These are phyloP conservation scores for Diplodia intermedia DNA, from an alignment of 2,329 filamentous ascomycete species.

Conservation along the genomic window DNA sequence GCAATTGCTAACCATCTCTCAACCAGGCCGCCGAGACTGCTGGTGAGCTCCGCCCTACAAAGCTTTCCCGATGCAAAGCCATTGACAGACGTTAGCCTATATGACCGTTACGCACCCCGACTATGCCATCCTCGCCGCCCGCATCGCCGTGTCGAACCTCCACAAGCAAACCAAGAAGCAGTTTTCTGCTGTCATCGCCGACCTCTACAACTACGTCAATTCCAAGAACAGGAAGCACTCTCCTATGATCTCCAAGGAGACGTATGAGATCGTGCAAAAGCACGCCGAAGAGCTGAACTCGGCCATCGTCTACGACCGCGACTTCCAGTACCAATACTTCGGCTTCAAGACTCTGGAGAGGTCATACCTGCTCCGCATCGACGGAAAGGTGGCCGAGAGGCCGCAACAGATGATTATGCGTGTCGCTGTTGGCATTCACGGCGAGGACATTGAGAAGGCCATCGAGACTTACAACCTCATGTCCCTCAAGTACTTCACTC, in stretches of 20 bases:
- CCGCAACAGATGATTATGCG: constrained; percentile 99
- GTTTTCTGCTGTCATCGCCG: constrained; percentile 92
- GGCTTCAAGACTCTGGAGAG: constrained; percentile 99
- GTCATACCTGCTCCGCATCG: constrained; percentile 93
- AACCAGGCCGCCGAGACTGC: constrained; percentile 92
- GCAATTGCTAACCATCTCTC: constrained; percentile 34
- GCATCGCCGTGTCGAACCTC: constrained; percentile 98
- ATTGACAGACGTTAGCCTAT: constrained; percentile 67
- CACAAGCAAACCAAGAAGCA: constrained; percentile 99
- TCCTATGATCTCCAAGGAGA: constrained; percentile 93
- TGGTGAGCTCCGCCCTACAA: neutral
- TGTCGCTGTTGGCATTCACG: constrained; percentile 96
- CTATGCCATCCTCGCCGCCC: constrained; percentile 96
- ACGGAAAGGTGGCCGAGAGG: constrained; percentile 95
- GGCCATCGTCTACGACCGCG: constrained; percentile 97
- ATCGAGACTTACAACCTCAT: constrained; percentile 99
- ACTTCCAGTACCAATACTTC: constrained; percentile 99
- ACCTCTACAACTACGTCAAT: constrained; percentile 96
- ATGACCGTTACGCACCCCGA: constrained; percentile 99
- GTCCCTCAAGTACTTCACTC: constrained; percentile 98
- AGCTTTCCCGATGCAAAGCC: neutral
- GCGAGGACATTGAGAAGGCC: constrained; percentile 90
- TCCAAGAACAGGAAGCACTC: constrained; percentile 83
- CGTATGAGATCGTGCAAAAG: constrained; percentile 91
- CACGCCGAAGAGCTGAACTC: constrained; percentile 98